A percentile compares a stretch with the other conserved stretches of the same genome.
phyloP scores from a whole-genome alignment of 2,329 filamentous ascomycete genomes.

The Trichoderma brevicompactum region DNA sequence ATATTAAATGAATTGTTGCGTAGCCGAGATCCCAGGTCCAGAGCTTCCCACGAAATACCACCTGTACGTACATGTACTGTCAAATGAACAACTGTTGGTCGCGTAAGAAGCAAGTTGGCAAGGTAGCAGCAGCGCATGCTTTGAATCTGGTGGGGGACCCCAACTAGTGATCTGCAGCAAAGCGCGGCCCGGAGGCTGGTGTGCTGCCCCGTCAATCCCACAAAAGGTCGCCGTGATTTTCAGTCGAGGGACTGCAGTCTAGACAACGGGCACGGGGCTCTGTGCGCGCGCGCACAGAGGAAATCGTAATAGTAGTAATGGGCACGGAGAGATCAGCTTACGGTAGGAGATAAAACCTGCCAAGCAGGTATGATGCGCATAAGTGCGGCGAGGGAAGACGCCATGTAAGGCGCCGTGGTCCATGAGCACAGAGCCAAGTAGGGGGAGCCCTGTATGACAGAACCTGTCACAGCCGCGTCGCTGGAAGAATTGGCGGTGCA shows the following conservation, averaged over 20 bases:
- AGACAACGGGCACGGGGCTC: constrained; percentile 13
- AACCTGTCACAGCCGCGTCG: constrained; percentile 21
- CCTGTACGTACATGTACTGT: neutral
- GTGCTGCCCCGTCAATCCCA: constrained; percentile 23
- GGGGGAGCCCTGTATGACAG: constrained; percentile 24
- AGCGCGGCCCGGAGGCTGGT: constrained; percentile 27
- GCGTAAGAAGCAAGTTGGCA: neutral
- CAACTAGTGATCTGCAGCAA: constrained; percentile 27
- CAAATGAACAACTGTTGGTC: neutral
- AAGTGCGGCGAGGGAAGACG: constrained; percentile 33
- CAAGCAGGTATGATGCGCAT: constrained; percentile 46
- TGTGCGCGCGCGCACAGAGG: neutral
- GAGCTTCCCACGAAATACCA: neutral
- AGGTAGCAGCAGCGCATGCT: neutral
- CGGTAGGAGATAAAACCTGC: constrained; percentile 13
- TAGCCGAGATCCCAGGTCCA: constrained; percentile 17
- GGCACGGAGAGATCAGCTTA: neutral
- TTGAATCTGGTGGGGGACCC: constrained; percentile 20
- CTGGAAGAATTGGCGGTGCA: constrained; percentile 9
- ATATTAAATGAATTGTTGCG: constrained; percentile 3
- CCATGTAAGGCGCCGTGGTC: constrained; percentile 15
- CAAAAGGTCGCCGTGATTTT: constrained; percentile 25
- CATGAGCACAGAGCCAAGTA: constrained; percentile 14
- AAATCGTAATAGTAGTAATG: neutral
- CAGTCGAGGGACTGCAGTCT: constrained; percentile 20